Conservation (phyloP, 805 yeast genomes). For the Metschnikowia drakensbergensis region DNA sequence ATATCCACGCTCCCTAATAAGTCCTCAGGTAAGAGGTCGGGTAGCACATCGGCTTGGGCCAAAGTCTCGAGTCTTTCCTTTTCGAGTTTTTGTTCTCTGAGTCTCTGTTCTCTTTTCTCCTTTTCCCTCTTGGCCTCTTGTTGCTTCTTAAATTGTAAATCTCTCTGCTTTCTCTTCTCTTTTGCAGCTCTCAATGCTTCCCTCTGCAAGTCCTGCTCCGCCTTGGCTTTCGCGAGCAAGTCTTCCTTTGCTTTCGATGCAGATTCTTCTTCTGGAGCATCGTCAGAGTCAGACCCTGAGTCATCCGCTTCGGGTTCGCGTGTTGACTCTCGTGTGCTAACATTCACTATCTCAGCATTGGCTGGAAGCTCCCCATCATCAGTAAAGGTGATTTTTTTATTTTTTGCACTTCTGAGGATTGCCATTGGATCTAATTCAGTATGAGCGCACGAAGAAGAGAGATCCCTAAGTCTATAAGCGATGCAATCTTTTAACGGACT, state of each 20-base stretch:
- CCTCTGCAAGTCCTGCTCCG: slow-evolving; percentile 21
- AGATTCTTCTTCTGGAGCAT: slow-evolving; percentile 45
- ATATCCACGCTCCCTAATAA: slow-evolving; percentile 23
- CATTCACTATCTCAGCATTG: slow-evolving; percentile 10
- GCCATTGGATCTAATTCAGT: slow-evolving; percentile 20
- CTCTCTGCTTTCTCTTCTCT: slow-evolving; percentile 35
- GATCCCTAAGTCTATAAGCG: background rate
- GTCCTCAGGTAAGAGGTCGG: slow-evolving; percentile 42
- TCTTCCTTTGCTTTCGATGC: slow-evolving; percentile 26
- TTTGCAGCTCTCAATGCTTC: slow-evolving; percentile 26
- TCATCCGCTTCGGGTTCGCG: slow-evolving; percentile 17
- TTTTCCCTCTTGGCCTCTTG: slow-evolving; percentile 27
- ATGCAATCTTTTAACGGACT: background rate
- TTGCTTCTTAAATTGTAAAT: slow-evolving; percentile 32
- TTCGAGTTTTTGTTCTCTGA: slow-evolving; percentile 15
- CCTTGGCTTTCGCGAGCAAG: slow-evolving; percentile 25
- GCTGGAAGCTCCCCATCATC: slow-evolving; percentile 25
- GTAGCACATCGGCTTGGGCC: slow-evolving; percentile 26
- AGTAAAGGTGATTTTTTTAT: slow-evolving; percentile 30
- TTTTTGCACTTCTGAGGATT: slow-evolving; percentile 26
- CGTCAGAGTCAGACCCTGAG: slow-evolving; percentile 25
- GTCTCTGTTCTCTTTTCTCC: slow-evolving; percentile 19
- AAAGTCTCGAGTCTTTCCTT: slow-evolving; percentile 7
- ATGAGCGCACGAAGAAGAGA: background rate
- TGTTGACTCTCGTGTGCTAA: slow-evolving; percentile 14